These are phyloP conservation scores for Tricholoma furcatifolium DNA, from an alignment of 768 basidiomycete genomes.

Conservation along the genomic window DNA sequence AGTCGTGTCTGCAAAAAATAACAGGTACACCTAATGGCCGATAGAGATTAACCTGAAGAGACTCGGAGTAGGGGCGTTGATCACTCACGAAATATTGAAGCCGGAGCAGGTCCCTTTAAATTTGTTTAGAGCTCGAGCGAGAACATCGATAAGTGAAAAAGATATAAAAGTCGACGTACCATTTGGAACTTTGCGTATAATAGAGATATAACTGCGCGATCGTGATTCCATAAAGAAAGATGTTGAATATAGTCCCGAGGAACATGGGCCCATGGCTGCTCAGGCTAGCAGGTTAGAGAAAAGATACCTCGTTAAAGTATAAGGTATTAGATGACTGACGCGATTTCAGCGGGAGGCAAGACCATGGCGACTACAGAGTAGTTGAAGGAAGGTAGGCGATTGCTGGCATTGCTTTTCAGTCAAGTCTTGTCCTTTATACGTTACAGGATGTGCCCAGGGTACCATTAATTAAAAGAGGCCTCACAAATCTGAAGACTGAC, in stretches of 20 bases:
- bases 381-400: no score
- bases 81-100: constrained; percentile 44
- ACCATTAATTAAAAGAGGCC: no score
- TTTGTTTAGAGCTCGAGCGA: neutral
- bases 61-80: neutral
- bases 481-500: no score
- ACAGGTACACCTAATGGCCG: constrained; percentile 33
- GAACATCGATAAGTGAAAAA: neutral
- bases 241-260: constrained; percentile 44
- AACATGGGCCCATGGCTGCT: constrained; percentile 51
- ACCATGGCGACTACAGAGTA: neutral
- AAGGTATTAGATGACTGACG: constrained; percentile 27
- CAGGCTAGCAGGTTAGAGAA: neutral
- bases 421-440: no score
- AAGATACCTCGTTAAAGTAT: neutral
- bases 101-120: constrained; percentile 40
- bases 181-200: constrained; percentile 27
- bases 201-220: constrained; percentile 48
- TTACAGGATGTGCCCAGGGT: no score
- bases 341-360: constrained; percentile 30
- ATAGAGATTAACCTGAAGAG: neutral
- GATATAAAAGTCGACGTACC: constrained; percentile 21
- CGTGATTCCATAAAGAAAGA: constrained; percentile 50
- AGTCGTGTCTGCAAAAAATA: constrained; percentile 48
- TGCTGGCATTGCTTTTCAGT: no score